Evolutionary conservation across 176 grass and related monocot species (phyloP).

Genomic region (Phoenix roebelenii): DNA sequence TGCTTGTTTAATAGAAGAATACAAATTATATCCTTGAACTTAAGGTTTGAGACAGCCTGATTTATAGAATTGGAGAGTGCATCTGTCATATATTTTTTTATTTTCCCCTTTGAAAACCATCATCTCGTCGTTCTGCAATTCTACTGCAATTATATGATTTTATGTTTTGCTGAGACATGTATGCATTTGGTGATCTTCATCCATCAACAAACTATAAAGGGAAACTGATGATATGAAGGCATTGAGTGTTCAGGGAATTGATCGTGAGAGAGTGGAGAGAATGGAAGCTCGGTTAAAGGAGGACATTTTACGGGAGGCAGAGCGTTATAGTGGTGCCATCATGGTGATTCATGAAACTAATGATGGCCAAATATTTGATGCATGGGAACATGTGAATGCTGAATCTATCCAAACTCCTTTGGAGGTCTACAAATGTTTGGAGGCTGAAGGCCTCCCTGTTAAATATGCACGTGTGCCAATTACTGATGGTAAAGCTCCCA

Average conservation of each 20-base stretch:
- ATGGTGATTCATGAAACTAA: conserved; percentile 96
- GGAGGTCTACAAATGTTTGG: conserved; percentile 85
- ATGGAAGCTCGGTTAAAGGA: conserved; percentile 98
- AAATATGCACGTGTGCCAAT: conserved; percentile 95
- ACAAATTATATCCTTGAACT: no score
- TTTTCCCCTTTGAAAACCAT: no score
- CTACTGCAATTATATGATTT: no score
- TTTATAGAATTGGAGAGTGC: no score
- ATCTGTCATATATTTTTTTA: no score
- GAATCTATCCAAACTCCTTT: conserved; percentile 82
- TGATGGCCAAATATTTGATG: conserved; percentile 78
- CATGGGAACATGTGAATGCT: conserved; percentile 79
- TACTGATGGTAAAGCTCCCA: conserved; percentile 97
- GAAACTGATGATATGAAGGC: no score
- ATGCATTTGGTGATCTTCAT: not conserved
- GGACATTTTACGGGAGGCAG: conserved; percentile 83
- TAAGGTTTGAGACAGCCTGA: no score
- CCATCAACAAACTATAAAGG: no score
- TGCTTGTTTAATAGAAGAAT: not conserved
- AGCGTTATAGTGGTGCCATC: conserved; percentile 60
- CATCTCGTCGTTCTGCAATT: no score
- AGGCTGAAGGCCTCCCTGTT: conserved; percentile 69
- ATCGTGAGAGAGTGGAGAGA: conserved; percentile 77
- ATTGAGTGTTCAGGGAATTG: conserved; percentile 55
- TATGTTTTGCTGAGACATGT: no score